A percentile compares a stretch with the other conserved stretches of the same genome.
Conservation (phyloP, 2,329 filamentous ascomycete genomes). For the Rhynchosporium graminicola region DNA sequence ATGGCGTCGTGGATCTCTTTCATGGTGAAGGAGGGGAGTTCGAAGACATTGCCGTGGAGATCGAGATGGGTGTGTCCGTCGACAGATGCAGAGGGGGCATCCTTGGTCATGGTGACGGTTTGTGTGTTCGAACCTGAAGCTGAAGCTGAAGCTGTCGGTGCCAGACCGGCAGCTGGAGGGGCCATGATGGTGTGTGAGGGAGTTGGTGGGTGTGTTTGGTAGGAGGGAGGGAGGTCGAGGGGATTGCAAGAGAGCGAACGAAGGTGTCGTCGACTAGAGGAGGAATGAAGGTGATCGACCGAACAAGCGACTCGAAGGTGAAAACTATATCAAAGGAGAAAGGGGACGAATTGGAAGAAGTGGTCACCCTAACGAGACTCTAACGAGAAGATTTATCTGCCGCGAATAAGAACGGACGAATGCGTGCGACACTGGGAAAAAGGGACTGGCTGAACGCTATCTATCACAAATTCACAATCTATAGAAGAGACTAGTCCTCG, state of each 20-base stretch:
- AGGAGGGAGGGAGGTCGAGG: too few relatives aligned
- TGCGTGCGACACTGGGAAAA: too few relatives aligned
- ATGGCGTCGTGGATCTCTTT: conserved; percentile 50
- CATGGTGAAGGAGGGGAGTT: conserved; percentile 41
- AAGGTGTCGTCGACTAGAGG: neutral
- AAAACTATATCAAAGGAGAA: too few relatives aligned
- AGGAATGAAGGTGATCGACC: too few relatives aligned
- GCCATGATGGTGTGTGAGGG: conserved; percentile 12
- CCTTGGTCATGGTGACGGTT: too few relatives aligned
- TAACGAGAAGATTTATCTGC: too few relatives aligned
- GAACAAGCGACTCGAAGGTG: too few relatives aligned
- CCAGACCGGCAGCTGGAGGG: conserved; percentile 13
- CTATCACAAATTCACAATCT: neutral
- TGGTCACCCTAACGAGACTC: too few relatives aligned
- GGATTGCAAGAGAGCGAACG: neutral
- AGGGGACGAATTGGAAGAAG: too few relatives aligned
- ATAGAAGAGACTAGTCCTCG: neutral
- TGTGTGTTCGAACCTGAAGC: too few relatives aligned
- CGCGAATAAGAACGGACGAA: too few relatives aligned
- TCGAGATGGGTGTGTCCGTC: conserved; percentile 45
- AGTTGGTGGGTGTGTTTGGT: neutral
- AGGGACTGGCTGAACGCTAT: too few relatives aligned
- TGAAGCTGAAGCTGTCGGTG: conserved; percentile 6
- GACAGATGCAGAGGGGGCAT: neutral
- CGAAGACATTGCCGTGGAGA: conserved; percentile 40